Conservation (phyloP, 768 basidiomycete species). For the Mrakia blollopis region DNA sequence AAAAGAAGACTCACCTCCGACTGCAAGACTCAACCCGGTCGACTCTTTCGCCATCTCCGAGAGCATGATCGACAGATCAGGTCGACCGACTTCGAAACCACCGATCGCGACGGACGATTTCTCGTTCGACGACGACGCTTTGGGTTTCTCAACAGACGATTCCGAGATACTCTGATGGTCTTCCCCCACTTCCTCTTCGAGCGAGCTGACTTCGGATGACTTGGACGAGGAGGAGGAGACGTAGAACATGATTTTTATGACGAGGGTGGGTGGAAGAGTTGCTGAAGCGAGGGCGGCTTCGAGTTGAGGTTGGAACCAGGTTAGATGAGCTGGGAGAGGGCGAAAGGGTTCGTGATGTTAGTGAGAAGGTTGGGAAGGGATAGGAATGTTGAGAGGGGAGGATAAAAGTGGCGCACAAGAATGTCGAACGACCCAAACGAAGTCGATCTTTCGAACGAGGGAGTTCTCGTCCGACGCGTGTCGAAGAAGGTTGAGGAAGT, state of each 20-base stretch:
- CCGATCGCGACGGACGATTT: no score
- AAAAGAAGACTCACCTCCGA: no score
- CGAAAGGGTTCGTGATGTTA: no score
- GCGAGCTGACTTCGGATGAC: not conserved
- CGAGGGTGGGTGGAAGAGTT: not conserved
- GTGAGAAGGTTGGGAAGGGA: not conserved
- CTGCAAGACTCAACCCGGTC: no score
- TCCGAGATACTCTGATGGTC: not conserved
- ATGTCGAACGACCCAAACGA: slow-evolving; percentile 11
- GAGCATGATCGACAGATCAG: no score
- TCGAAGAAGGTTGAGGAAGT: slow-evolving; percentile 3
- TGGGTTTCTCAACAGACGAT: not conserved
- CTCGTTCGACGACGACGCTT: not conserved
- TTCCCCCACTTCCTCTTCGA: not conserved
- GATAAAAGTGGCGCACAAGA: not conserved
- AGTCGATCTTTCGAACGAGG: slow-evolving; percentile 5
- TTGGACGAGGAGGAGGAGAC: not conserved
- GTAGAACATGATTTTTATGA: not conserved
- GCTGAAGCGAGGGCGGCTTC: not conserved
- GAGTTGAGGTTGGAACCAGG: not conserved
- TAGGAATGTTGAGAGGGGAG: not conserved
- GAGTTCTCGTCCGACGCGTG: not conserved
- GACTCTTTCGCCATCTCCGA: no score
- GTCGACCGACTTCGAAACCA: no score
- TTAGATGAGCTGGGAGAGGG: not conserved